Percentiles rank a stretch among this genome's conserved stretches.
These are phyloP conservation scores for Apiospora aurea DNA, from an alignment of 2,329 filamentous ascomycete genomes.

Conservation along the genomic window DNA sequence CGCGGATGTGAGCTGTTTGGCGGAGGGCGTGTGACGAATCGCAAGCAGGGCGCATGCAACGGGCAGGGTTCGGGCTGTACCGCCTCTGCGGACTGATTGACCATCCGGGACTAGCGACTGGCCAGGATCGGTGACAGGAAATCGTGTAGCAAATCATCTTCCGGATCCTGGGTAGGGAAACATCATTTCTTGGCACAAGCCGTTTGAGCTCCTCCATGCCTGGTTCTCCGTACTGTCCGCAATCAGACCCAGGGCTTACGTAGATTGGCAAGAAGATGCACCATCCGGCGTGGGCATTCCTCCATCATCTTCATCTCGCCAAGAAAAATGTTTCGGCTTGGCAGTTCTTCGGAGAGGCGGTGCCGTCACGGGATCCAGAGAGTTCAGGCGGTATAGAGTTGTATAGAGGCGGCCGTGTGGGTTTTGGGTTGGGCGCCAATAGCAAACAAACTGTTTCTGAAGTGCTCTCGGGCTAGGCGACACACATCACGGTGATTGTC, in stretches of 20 bases:
- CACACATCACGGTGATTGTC: not conserved
- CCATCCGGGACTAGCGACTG: conserved; percentile 6
- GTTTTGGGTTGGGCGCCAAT: not conserved
- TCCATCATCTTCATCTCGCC: conserved; percentile 15
- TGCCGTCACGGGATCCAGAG: not conserved
- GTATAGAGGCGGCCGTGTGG: not conserved
- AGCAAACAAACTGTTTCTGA: not conserved
- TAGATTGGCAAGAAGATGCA: not conserved
- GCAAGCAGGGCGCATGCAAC: not conserved
- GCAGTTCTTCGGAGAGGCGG: not conserved
- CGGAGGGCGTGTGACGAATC: not conserved
- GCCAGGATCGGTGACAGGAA: not conserved
- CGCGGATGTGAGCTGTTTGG: not conserved
- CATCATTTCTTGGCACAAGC: conserved; percentile 14
- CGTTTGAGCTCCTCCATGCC: conserved; percentile 7
- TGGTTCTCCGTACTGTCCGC: not conserved
- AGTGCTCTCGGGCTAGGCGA: not conserved
- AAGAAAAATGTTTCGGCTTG: not conserved
- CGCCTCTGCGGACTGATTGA: not conserved
- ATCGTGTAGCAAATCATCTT: conserved; percentile 2
- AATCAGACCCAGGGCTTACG: not conserved
- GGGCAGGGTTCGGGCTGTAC: not conserved
- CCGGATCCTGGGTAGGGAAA: not conserved
- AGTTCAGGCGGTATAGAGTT: not conserved
- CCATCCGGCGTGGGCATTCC: conserved; percentile 9